Evolutionary conservation across 306 rosid genomes (phyloP).

Genomic region (Delonix regia): DNA sequence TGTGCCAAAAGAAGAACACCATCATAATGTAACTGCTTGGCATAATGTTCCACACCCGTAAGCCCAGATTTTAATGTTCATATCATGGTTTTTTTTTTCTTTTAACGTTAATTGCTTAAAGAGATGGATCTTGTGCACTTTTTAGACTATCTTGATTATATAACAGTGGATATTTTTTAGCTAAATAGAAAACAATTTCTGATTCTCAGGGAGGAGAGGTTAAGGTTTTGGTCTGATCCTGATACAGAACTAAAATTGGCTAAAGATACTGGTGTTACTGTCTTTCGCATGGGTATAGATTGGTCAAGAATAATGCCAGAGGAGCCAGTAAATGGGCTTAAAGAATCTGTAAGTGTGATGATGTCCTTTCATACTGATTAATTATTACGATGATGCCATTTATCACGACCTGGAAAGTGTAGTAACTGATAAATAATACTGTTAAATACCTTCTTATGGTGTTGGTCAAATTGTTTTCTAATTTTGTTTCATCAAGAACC

Average conservation of each 20-base stretch:
- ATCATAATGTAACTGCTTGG: slow-evolving; percentile 89
- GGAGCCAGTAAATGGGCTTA: slow-evolving; percentile 73
- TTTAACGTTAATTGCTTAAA: neutral
- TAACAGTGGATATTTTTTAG: neutral
- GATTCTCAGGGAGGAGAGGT: slow-evolving; percentile 85
- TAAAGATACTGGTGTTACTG: slow-evolving; percentile 77
- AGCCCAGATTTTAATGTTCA: slow-evolving; percentile 39
- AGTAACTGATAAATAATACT: neutral
- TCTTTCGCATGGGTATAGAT: slow-evolving; percentile 96
- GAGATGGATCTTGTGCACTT: neutral
- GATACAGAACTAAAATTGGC: slow-evolving; percentile 89
- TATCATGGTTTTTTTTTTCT: neutral
- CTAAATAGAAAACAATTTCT: slow-evolving; percentile 32
- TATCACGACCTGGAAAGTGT: neutral
- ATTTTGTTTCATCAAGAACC: slow-evolving; percentile 16
- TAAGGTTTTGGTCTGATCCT: slow-evolving; percentile 99
- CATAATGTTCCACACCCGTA: slow-evolving; percentile 94
- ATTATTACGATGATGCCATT: slow-evolving; percentile 8
- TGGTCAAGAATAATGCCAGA: slow-evolving; percentile 90
- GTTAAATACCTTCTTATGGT: slow-evolving; percentile 15
- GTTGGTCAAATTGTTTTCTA: neutral
- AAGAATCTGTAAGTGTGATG: slow-evolving; percentile 64
- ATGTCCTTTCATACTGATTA: slow-evolving; percentile 39
- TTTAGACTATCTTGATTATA: neutral
- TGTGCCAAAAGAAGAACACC: slow-evolving; percentile 39